Evolutionary conservation across 495 filamentous ascomycete species (phyloP).

Genomic region (Lepidopterella palustris): DNA sequence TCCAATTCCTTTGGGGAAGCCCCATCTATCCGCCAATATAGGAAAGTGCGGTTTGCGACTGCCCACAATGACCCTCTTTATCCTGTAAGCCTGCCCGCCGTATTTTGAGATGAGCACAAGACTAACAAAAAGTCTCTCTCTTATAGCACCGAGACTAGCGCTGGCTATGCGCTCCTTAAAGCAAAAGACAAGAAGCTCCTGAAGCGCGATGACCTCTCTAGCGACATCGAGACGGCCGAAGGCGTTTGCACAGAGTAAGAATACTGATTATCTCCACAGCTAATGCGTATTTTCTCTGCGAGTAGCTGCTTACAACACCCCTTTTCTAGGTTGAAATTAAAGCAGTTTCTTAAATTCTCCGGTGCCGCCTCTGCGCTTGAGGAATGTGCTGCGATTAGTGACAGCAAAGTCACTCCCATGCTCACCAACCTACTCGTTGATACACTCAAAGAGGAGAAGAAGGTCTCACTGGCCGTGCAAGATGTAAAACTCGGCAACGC

Average conservation of each 20-base stretch:
- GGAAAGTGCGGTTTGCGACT: background rate
- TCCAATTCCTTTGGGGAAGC: no score
- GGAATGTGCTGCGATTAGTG: slow-evolving; percentile 78
- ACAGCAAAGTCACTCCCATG: slow-evolving; percentile 91
- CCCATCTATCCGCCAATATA: background rate
- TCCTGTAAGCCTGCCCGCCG: no score
- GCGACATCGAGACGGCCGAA: slow-evolving; percentile 72
- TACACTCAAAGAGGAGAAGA: slow-evolving; percentile 94
- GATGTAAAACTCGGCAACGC: slow-evolving; percentile 90
- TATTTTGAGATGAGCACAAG: no score
- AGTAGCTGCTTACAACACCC: background rate
- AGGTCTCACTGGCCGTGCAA: slow-evolving; percentile 87
- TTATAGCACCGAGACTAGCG: slow-evolving; percentile 85
- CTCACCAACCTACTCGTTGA: slow-evolving; percentile 67
- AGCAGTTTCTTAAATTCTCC: slow-evolving; percentile 95
- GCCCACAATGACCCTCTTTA: slow-evolving; percentile 49
- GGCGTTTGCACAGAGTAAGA: slow-evolving; percentile 79
- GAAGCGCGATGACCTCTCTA: slow-evolving; percentile 68
- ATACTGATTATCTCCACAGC: background rate
- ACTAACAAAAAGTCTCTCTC: no score
- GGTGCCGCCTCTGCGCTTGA: slow-evolving; percentile 79
- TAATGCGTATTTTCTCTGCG: slow-evolving; percentile 6
- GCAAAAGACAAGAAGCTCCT: slow-evolving; percentile 96
- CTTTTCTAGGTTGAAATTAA: slow-evolving; percentile 70
- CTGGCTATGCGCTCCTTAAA: slow-evolving; percentile 96